These are phyloP conservation scores for Eucalyptus sideroxylon DNA, from an alignment of 345 rosid species.

Conservation along the genomic window DNA sequence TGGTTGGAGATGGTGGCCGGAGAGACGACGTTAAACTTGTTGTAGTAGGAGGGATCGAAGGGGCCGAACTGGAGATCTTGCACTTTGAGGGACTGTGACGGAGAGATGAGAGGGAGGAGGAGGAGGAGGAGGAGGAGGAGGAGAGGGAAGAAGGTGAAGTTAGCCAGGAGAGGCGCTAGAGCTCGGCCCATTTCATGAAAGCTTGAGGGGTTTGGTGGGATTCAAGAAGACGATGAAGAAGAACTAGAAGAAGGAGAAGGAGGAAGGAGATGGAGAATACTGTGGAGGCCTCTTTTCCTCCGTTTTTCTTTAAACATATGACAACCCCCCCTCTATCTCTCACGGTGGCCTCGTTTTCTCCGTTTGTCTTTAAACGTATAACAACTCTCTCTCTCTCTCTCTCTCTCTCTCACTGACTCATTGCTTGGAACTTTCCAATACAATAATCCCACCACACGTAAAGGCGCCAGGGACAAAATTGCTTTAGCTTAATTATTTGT, in stretches of 20 bases:
- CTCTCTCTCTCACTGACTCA: neutral
- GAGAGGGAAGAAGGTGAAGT: neutral
- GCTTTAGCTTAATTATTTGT: neutral
- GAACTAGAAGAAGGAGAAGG: neutral
- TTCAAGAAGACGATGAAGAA: neutral
- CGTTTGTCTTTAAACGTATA: neutral
- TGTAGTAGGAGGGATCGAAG: constrained; percentile 2
- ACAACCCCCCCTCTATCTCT: neutral
- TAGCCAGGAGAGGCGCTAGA: neutral
- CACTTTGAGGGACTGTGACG: neutral
- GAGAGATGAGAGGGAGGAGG: neutral
- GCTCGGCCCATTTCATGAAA: neutral
- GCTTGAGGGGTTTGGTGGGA: neutral
- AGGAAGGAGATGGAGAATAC: neutral
- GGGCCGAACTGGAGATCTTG: constrained; percentile 1
- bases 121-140: neutral
- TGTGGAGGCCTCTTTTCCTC: neutral
- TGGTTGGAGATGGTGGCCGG: constrained; percentile 12
- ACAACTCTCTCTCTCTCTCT: neutral
- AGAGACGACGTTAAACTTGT: neutral
- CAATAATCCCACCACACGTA: neutral
- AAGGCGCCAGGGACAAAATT: neutral
- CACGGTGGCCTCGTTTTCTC: neutral
- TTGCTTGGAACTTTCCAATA: neutral
- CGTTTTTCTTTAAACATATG: neutral